Conservation (phyloP, 2,329 filamentous ascomycete genomes). For the Fusarium nodosum region DNA sequence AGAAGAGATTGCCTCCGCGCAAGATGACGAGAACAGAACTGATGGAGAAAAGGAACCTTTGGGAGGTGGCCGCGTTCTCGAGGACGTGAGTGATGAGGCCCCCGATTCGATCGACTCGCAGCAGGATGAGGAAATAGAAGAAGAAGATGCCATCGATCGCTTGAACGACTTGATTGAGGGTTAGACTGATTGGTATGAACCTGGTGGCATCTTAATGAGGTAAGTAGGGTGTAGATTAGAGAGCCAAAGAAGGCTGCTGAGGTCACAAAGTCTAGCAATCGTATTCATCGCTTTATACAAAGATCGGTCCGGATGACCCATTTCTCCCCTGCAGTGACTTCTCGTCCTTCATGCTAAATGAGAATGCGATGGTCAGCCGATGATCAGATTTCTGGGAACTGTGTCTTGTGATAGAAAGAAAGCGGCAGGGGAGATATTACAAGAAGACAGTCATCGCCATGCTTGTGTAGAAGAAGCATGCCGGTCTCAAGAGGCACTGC, state of each 20-base stretch:
- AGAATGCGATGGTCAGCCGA: slow-evolving; percentile 17
- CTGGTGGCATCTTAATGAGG: background rate
- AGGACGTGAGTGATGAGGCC: background rate
- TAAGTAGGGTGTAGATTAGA: slow-evolving; percentile 3
- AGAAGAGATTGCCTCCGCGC: background rate
- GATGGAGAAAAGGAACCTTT: background rate
- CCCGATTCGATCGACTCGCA: background rate
- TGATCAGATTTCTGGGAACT: background rate
- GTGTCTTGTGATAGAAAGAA: background rate
- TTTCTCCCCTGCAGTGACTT: slow-evolving; percentile 86
- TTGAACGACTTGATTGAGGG: slow-evolving; percentile 32
- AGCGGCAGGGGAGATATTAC: slow-evolving; percentile 57
- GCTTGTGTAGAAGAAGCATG: slow-evolving; percentile 86
- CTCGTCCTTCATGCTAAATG: slow-evolving; percentile 80
- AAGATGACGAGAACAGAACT: slow-evolving; percentile 2
- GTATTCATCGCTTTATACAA: slow-evolving; percentile 68
- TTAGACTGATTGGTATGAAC: background rate
- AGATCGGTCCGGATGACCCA: slow-evolving; percentile 92
- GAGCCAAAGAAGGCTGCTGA: slow-evolving; percentile 5
- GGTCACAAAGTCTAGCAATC: slow-evolving; percentile 7
- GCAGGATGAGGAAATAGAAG: slow-evolving; percentile 3
- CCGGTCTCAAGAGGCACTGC: slow-evolving; percentile 83
- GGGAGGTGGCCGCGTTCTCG: background rate
- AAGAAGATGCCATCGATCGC: slow-evolving; percentile 43
- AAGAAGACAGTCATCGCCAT: slow-evolving; percentile 89